Evolutionary conservation across 805 yeast species (phyloP).

Genomic region (Nakazawaea ambrosiae): DNA sequence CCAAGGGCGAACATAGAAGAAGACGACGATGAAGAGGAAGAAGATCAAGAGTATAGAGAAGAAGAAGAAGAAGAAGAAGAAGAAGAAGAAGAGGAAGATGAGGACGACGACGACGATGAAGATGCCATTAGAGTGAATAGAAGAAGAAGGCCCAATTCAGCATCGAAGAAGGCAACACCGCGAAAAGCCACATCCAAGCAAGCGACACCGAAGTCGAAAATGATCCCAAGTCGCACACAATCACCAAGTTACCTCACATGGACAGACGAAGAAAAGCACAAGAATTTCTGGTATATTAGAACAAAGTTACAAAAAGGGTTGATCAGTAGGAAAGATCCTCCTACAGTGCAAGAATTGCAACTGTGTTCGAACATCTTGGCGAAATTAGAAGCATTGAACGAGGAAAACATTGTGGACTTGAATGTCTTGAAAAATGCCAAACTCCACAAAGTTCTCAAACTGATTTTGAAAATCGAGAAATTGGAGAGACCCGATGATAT

Average conservation of each 20-base stretch:
- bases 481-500: constrained; percentile 36
- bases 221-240: background rate
- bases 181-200: background rate
- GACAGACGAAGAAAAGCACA: constrained; percentile 32
- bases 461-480: constrained; percentile 32
- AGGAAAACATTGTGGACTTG: constrained; percentile 20
- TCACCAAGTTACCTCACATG: background rate
- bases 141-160: constrained; percentile 1
- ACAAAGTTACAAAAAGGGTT: constrained; percentile 41
- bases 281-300: constrained; percentile 41
- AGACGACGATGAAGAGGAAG: constrained; percentile 9
- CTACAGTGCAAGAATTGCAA: constrained; percentile 36
- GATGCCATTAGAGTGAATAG: constrained; percentile 1
- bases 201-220: background rate
- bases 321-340: constrained; percentile 34
- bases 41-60: constrained; percentile 15
- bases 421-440: constrained; percentile 37
- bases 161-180: background rate
- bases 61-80: constrained; percentile 16
- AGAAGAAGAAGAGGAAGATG: constrained; percentile 4
- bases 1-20: constrained; percentile 3
- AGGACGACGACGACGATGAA: constrained; percentile 9
- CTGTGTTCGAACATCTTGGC: constrained; percentile 32
- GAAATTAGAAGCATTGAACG: constrained; percentile 34
- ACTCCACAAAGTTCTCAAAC: constrained; percentile 45